Base-by-base conservation (phyloP, 139 green algal genomes). In the Axilococcus clingmanii region DNA sequence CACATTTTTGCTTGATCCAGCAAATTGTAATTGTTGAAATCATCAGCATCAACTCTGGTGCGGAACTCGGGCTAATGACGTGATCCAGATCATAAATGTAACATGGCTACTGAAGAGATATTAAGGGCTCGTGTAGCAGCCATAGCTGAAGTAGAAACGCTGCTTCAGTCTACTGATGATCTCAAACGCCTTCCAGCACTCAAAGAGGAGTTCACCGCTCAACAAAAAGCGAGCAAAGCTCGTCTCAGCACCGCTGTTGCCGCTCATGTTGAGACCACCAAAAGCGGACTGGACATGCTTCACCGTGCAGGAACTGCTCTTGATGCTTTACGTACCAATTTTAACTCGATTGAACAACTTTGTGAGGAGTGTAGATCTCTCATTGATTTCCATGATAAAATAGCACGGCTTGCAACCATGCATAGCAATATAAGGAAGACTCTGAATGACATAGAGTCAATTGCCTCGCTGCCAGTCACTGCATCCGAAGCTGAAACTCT, bases 341-440 rank as follows among this genome's bases (percentile, higher is more conserved):
- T 65, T 28, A 17, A 54, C 40, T 52, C 52, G 8, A 81, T 81
- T 8, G 48, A 59, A 36, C 60, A 51, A 34, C 69, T 93, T 25
- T 92, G 83, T 55, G 70, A 53, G 12, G 84, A 93, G 59, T 87
- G 74, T 58, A 22, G 70, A 2, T 61, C 48, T 5, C 56, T 89
- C 28, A 78, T 93, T 3, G 71, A 88, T 32, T 68, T 86, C 59
- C 73, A 85, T 32, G 83, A 86, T 37, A 80, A 79, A 55, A 90
- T 93, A 46, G 60, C 72, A 35, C 38, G 71, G 22, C 68, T 93
- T 36, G 68, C 48, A 23, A 61, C 72, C 15, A 75, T 85, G 29
- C 75, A 88, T 53, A 57, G 56, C 41, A 92, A 93, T 60, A 41
- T 93, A 54, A 40, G 61, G 29, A 75, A 79, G 52, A 80, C 72